Conservation (phyloP, 805 yeast species). For the Cyberlindnera xishuangbannaensis region DNA sequence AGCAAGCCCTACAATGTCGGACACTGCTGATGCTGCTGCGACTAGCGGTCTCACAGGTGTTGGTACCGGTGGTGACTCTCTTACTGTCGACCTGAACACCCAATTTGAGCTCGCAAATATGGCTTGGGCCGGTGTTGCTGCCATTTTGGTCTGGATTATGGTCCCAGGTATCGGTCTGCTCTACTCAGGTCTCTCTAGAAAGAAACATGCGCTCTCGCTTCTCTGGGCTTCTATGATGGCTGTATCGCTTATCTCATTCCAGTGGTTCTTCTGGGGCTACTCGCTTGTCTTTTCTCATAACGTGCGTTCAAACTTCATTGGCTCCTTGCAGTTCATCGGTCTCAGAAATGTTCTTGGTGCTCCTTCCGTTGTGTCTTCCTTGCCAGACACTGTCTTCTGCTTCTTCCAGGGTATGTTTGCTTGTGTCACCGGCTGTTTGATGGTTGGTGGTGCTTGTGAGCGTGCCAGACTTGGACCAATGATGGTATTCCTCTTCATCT, state of each 20-base stretch:
- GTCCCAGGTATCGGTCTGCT: conserved; percentile 91
- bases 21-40: conserved; percentile 27
- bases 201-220: conserved; percentile 90
- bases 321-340: conserved; percentile 76
- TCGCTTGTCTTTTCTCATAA: conserved; percentile 77
- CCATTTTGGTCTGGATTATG: conserved; percentile 89
- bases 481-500: conserved; percentile 89
- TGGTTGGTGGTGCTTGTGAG: conserved; percentile 98
- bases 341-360: conserved; percentile 79
- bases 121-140: conserved; percentile 81
- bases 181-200: conserved; percentile 90
- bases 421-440: conserved; percentile 81
- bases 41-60: conserved; percentile 48
- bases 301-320: conserved; percentile 60
- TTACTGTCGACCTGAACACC: conserved; percentile 63
- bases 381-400: conserved; percentile 90
- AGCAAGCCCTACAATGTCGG: conserved; percentile 22
- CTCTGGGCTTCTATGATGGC: conserved; percentile 95
- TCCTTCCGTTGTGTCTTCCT: conserved; percentile 54
- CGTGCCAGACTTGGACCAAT: conserved; percentile 94
- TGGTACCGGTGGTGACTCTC: conserved; percentile 78
- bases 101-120: conserved; percentile 70
- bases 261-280: conserved; percentile 99
- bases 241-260: conserved; percentile 74
- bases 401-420: conserved; percentile 98